Evolutionary conservation across 371 early-diverging fungal genomes (phyloP), one percentile per base, ranked within the genome.

Genomic region (Umbelopsis sp.): DNA sequence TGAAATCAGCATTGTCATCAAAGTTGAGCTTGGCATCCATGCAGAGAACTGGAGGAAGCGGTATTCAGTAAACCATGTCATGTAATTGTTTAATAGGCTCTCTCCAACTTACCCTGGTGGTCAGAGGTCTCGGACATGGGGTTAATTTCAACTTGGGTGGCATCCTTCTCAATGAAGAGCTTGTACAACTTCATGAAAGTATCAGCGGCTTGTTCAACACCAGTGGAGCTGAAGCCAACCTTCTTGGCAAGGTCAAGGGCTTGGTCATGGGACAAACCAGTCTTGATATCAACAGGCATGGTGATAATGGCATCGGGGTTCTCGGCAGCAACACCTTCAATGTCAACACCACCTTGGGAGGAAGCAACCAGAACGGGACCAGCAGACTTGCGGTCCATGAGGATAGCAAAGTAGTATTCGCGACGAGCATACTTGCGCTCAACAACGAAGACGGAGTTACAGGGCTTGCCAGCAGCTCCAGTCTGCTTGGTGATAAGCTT

Each of bases 1-100:
- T 94, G 89, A 97, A 98, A 44, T 93, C 95, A 71, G 99, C 98
- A 77, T 99, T 99, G 86, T 99, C 99, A 82, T 99, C 99, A 81
- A 98, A 97, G 81, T 94, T 94, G 82, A 98, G 87, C 74, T 83
- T 83, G 71, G 84, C 84, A 73, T 83, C 84, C 84, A 83, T 83
- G 75, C 81, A 79, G 72, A 83, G 78, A 63, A 83, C 81, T 78
- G 16, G 2, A 57, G 24, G 22, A 22, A 22, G 22, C 22, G 22
- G 22, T 22, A 22, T 22, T 22, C 22, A 22, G 22, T 22, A 22
- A 22, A 22, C 22, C 22, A 22, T 22, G 22, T 0, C 22, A 22
- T 22, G 22, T 22, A 22, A 22, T 0, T 22, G 22, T 22, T 22
- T 22, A 22, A 22, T 22, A 22, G 22, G 22, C 22, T n/a, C 37